A percentile compares a stretch with the other conserved stretches of the same genome.
Conservation (phyloP, 1,284 basidiomycete species). For the Acaromyces ingoldii region DNA sequence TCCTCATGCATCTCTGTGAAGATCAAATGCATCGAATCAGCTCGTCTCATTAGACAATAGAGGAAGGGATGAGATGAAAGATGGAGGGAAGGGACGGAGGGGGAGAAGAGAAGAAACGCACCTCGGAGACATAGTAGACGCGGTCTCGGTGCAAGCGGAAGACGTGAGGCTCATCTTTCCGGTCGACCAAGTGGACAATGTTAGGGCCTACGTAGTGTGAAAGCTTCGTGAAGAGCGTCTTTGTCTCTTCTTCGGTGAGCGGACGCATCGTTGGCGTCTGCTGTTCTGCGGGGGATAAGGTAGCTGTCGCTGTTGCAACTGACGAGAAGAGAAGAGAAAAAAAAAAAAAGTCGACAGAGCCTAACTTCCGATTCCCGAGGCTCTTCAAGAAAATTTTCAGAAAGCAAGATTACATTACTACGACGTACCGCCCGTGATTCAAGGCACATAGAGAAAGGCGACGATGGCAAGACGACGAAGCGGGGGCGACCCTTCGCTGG, state of each 20-base stretch:
- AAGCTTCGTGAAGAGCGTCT: slow-evolving; percentile 76
- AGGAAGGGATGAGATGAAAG: not conserved
- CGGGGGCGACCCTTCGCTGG: too few species aligned
- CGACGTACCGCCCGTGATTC: too few species aligned
- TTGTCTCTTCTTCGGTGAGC: slow-evolving; percentile 51
- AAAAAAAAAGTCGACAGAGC: not conserved
- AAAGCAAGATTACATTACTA: too few species aligned
- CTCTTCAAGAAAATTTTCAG: slow-evolving; percentile 4
- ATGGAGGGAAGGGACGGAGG: not conserved
- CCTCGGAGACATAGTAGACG: slow-evolving; percentile 47
- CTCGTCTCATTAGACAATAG: too few species aligned
- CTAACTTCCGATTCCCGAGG: not conserved
- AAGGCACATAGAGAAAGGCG: too few species aligned
- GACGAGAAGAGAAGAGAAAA: slow-evolving; percentile 54
- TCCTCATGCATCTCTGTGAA: slow-evolving; percentile 63
- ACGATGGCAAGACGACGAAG: too few species aligned
- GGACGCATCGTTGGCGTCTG: slow-evolving; percentile 41
- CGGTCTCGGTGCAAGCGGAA: slow-evolving; percentile 52
- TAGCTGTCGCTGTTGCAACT: slow-evolving; percentile 1
- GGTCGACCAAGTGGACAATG: slow-evolving; percentile 61
- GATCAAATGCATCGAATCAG: too few species aligned
- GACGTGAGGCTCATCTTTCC: slow-evolving; percentile 44
- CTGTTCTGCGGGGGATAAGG: not conserved
- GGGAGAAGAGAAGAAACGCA: not conserved
- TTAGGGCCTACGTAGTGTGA: slow-evolving; percentile 90